phyloP scores from a whole-genome alignment of 495 filamentous ascomycete genomes.

The Penicillium lagena region DNA sequence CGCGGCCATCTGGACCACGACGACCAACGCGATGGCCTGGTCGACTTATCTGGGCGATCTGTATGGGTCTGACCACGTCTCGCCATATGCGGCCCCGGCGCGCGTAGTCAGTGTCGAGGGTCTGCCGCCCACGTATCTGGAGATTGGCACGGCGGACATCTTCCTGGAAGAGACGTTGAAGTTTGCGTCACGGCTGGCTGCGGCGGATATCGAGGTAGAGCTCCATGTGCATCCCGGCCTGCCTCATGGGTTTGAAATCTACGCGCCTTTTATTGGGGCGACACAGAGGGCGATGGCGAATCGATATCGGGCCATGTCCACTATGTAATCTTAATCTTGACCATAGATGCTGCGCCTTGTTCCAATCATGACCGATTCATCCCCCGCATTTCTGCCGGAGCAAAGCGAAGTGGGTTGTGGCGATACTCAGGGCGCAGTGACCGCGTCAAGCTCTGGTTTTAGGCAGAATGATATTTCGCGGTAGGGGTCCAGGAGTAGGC shows the following conservation, averaged over 20 bases:
- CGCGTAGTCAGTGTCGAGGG: slow-evolving; percentile 12
- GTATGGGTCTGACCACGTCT: slow-evolving; percentile 12
- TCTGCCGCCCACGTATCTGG: slow-evolving; percentile 21
- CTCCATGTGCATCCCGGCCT: slow-evolving; percentile 19
- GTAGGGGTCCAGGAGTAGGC: too few relatives aligned
- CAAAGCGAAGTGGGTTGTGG: too few relatives aligned
- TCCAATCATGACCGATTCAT: too few relatives aligned
- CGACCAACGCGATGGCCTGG: slow-evolving; percentile 19
- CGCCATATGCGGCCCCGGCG: slow-evolving; percentile 18
- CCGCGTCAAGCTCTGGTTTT: too few relatives aligned
- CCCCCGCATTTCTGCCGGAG: too few relatives aligned
- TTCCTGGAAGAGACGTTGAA: slow-evolving; percentile 14
- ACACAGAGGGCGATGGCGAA: slow-evolving; percentile 4
- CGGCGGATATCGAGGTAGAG: slow-evolving; percentile 15
- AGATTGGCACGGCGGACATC: slow-evolving; percentile 19
- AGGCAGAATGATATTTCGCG: too few relatives aligned
- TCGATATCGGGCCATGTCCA: slow-evolving; percentile 1
- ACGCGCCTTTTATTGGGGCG: slow-evolving; percentile 8
- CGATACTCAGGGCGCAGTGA: too few relatives aligned
- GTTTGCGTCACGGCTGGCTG: slow-evolving; percentile 10
- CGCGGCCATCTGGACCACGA: slow-evolving; percentile 22
- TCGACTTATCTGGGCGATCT: slow-evolving; percentile 15
- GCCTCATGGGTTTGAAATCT: slow-evolving; percentile 18
- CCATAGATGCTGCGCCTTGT: too few relatives aligned
- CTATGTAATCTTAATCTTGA: background rate